Base-by-base conservation (phyloP, 2,329 filamentous ascomycete genomes). In the Pseudogymnoascus sp. region DNA sequence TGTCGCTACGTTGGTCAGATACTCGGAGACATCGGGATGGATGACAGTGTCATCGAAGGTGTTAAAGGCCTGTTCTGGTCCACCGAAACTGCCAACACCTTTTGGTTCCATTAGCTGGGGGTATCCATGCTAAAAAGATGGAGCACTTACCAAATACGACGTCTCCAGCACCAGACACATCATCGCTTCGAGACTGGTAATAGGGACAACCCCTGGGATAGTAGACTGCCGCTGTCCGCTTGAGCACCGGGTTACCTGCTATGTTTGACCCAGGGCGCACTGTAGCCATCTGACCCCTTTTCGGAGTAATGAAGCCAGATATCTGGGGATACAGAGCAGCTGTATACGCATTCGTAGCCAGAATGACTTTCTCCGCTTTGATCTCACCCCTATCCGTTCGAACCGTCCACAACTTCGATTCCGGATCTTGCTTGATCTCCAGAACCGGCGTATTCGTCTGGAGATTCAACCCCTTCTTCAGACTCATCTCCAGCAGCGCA, bases 281-380 rank as follows among this genome's bases (percentile, higher is more conserved):
- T 5, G 79, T 79, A 1, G 78, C 77, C 58, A 82, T 74, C 65
- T 84, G 80, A 0, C 80, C 81, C 2, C 81, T 73, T 6, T 80
- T 63, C 0, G 82, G 81, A 3, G 81, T 76, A 13, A 84, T 76
- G 21, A 77, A 66, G 0, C 63, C 65, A 8, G 71, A 73, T 5
- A 78, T 78, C 62, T 78, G 69, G 9, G 74, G 74, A 65, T 77
- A 73, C 2, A 83, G 67, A 4, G 71, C 72, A 1, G 77, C 78
- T 5, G 80, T 80, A 69, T 83, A 83, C 12, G 74, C 81, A 66
- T 84, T 84, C 12, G 81, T 83, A 8, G 81, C 81, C 35, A 83
- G 69, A 5, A 84, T 74, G 9, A 83, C 77, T 39, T 74, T 74
- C 12, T 68, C 69, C 0, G 79, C 77, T 6, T 29, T 63, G 7